These are phyloP conservation scores for Macrophomina tecta DNA, from an alignment of 2,329 filamentous ascomycete species.

Conservation along the genomic window DNA sequence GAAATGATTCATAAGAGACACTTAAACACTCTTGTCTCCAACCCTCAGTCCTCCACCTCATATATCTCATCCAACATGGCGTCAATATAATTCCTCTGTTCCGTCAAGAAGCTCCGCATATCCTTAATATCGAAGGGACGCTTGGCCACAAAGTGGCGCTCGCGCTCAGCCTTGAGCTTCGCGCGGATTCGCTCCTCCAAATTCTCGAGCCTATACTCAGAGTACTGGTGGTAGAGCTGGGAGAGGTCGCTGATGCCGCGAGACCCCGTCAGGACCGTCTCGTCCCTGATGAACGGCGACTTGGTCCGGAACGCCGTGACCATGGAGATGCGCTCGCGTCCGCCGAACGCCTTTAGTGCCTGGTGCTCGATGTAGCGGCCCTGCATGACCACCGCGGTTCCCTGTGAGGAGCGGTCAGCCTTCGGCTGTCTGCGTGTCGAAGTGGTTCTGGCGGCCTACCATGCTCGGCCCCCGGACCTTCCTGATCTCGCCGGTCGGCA, in stretches of 20 bases:
- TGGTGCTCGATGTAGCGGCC: constrained; percentile 55
- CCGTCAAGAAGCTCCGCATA: constrained; percentile 42
- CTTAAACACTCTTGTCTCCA: not conserved
- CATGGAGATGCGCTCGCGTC: constrained; percentile 54
- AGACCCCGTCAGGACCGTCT: constrained; percentile 46
- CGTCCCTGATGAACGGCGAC: constrained; percentile 48
- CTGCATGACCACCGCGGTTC: constrained; percentile 51
- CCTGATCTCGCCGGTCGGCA: constrained; percentile 53
- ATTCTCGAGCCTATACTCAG: constrained; percentile 49
- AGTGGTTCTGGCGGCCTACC: constrained; percentile 39
- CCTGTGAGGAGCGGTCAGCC: constrained; percentile 1
- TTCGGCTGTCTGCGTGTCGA: no score
- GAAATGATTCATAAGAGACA: not conserved
- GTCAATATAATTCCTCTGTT: constrained; percentile 44
- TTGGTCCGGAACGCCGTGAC: constrained; percentile 54
- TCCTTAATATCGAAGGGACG: constrained; percentile 31
- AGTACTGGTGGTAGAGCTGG: constrained; percentile 47
- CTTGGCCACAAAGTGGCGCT: not conserved
- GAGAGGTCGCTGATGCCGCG: constrained; percentile 46
- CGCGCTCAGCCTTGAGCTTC: constrained; percentile 38
- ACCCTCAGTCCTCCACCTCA: not conserved
- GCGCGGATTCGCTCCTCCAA: constrained; percentile 43
- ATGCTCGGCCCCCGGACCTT: constrained; percentile 53
- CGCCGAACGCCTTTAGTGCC: constrained; percentile 49
- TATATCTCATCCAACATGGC: constrained; percentile 8